Evolutionary conservation across 1,139 yeast genomes (phyloP).

Genomic region (Suhomyces terraborum): DNA sequence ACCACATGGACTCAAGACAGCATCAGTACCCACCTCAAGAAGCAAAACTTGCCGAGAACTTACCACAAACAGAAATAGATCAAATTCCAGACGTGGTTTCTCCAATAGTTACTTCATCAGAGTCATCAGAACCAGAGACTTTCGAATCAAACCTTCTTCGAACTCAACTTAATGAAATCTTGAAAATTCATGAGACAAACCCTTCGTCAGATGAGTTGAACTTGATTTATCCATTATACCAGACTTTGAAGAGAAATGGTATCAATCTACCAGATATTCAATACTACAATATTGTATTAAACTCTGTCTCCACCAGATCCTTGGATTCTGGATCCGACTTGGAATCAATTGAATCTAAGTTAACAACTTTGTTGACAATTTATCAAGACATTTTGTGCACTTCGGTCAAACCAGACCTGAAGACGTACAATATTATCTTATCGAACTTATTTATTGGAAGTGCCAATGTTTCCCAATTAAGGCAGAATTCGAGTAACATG

Average conservation of each 20-base stretch:
- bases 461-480: conserved; percentile 27
- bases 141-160: conserved; percentile 28
- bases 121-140: conserved; percentile 6
- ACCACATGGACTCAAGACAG: conserved; percentile 1
- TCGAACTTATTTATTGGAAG: conserved; percentile 54
- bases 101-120: neutral
- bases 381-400: conserved; percentile 60
- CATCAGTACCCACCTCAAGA: conserved; percentile 3
- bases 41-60: conserved; percentile 1
- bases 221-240: conserved; percentile 46
- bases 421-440: conserved; percentile 57
- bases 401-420: conserved; percentile 51
- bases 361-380: conserved; percentile 62
- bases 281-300: conserved; percentile 39
- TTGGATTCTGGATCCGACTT: conserved; percentile 29
- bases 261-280: conserved; percentile 35
- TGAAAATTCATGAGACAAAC: conserved; percentile 19
- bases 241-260: conserved; percentile 42
- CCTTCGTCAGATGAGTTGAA: conserved; percentile 28
- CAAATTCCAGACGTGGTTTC: neutral
- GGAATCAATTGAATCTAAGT: conserved; percentile 37
- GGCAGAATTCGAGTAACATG: conserved; percentile 10
- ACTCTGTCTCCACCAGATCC: conserved; percentile 34
- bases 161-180: conserved; percentile 27
- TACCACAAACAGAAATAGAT: neutral